These are phyloP conservation scores for Colletotrichum nymphaeae DNA, from an alignment of 2,329 filamentous ascomycete species.

Conservation along the genomic window DNA sequence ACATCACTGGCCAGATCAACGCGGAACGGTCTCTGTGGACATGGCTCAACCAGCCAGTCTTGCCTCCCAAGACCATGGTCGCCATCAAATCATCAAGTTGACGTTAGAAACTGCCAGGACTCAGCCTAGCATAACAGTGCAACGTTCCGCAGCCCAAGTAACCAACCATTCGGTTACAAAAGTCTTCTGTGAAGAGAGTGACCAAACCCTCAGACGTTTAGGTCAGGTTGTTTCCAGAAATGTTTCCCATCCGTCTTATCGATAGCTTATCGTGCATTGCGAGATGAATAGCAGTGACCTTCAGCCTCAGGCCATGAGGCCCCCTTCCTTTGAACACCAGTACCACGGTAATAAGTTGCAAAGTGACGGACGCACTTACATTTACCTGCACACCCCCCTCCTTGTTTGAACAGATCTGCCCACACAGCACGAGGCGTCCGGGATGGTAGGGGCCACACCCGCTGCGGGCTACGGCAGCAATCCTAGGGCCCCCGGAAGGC, in stretches of 20 bases:
- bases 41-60: not conserved
- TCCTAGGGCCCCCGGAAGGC: not conserved
- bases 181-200: not conserved
- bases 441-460: constrained; percentile 15
- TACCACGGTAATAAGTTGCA: no score
- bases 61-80: not conserved
- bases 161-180: not conserved
- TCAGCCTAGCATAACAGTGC: not conserved
- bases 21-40: not conserved
- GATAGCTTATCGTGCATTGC: constrained; percentile 25
- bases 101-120: not conserved
- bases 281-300: not conserved
- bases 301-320: constrained; percentile 29
- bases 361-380: constrained; percentile 8
- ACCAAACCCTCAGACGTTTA: not conserved
- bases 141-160: not conserved
- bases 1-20: not conserved
- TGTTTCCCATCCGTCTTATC: constrained; percentile 19
- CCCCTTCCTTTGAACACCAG: not conserved
- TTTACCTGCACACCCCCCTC: not conserved
- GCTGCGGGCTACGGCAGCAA: not conserved
- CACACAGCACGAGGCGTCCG: constrained; percentile 9
- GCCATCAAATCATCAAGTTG: not conserved
- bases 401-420: not conserved
- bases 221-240: not conserved